These are phyloP conservation scores for Saksenaea oblongispora DNA, from an alignment of 371 early-diverging fungal genomes.

Conservation along the genomic window DNA sequence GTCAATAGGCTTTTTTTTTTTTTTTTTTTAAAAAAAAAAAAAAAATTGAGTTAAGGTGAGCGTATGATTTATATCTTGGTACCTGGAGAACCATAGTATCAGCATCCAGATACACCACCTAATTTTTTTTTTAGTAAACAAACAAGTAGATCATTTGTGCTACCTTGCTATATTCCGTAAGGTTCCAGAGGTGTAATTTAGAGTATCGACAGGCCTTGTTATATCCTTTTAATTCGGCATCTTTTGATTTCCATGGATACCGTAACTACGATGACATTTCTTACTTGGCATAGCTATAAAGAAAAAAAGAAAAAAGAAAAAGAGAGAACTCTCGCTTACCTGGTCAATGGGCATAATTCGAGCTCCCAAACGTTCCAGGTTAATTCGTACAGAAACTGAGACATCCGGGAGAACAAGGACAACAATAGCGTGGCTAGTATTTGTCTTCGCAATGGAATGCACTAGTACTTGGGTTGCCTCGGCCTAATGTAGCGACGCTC, in stretches of 20 bases:
- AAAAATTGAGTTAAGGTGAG: not conserved
- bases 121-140: not conserved
- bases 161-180: conserved; percentile 37
- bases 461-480: conserved; percentile 34
- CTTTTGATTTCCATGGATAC: conserved; percentile 35
- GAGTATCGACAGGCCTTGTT: conserved; percentile 45
- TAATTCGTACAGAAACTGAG: conserved; percentile 11
- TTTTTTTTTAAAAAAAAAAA: not conserved
- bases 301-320: conserved; percentile 3
- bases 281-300: too few species aligned
- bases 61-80: conserved; percentile 3
- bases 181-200: conserved; percentile 34
- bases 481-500: conserved; percentile 14
- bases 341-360: conserved; percentile 29
- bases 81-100: conserved; percentile 39
- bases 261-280: not conserved
- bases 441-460: conserved; percentile 26
- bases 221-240: conserved; percentile 29
- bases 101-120: conserved; percentile 41
- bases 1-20: conserved; percentile 20
- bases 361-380: conserved; percentile 29
- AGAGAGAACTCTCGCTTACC: conserved; percentile 19
- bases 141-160: not conserved
- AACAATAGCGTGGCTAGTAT: conserved; percentile 29
- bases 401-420: conserved; percentile 35